Conservation (phyloP, 1,284 basidiomycete genomes). For the Acaromyces ingoldii region DNA sequence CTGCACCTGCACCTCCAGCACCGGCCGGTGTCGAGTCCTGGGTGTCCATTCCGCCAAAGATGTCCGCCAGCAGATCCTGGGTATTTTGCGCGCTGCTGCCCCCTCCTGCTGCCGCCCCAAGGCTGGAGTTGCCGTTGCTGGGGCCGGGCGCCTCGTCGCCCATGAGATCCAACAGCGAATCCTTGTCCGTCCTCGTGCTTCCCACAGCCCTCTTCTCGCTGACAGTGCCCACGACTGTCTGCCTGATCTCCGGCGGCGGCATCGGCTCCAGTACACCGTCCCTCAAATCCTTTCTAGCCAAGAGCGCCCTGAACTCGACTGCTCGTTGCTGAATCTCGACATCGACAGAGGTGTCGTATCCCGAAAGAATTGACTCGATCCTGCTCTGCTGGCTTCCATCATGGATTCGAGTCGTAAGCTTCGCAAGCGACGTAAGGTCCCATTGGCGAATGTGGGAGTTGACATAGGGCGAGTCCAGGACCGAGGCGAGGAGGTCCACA, state of each 20-base stretch:
- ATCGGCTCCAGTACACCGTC: constrained; percentile 94
- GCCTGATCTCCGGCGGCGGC: constrained; percentile 87
- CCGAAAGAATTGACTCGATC: constrained; percentile 67
- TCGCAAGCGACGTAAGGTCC: constrained; percentile 81
- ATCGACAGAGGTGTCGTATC: constrained; percentile 77
- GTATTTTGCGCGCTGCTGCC: constrained; percentile 60
- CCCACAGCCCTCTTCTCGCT: constrained; percentile 45
- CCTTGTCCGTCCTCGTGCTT: constrained; percentile 37
- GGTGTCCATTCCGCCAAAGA: constrained; percentile 67
- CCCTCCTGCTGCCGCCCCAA: neutral
- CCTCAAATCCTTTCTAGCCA: constrained; percentile 64
- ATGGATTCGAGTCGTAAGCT: constrained; percentile 71
- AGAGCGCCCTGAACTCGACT: constrained; percentile 85
- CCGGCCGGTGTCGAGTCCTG: constrained; percentile 51
- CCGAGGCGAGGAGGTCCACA: constrained; percentile 77
- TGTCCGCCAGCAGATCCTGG: constrained; percentile 85
- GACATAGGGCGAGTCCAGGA: constrained; percentile 88
- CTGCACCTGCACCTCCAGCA: constrained; percentile 9
- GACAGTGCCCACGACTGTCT: constrained; percentile 41
- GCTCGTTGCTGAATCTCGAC: constrained; percentile 92
- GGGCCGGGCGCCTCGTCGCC: constrained; percentile 35
- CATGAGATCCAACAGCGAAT: constrained; percentile 40
- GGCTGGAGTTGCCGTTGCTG: neutral
- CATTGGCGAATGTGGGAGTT: constrained; percentile 89
- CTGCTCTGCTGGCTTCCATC: constrained; percentile 64